Evolutionary conservation across 1,139 yeast species (phyloP).

Genomic region (Kodamaea arcana): DNA sequence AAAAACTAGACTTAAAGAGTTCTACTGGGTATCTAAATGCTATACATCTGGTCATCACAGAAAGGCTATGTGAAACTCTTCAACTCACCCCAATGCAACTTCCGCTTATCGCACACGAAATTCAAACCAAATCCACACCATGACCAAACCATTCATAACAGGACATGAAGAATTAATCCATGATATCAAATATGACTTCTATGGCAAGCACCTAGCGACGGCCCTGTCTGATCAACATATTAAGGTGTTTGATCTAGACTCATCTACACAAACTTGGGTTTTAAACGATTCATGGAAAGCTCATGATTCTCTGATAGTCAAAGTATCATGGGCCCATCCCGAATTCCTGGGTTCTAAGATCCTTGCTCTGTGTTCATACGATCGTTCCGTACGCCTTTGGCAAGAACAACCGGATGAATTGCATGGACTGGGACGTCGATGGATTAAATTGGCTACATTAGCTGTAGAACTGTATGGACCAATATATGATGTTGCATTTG

Average conservation of each 20-base stretch:
- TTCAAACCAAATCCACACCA: neutral
- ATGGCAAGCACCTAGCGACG: conserved; percentile 86
- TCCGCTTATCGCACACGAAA: too few species aligned
- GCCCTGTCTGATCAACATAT: conserved; percentile 91
- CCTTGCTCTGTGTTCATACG: conserved; percentile 85
- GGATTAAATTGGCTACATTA: conserved; percentile 71
- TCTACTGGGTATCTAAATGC: too few species aligned
- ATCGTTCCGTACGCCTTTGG: conserved; percentile 84
- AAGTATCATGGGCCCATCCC: conserved; percentile 90
- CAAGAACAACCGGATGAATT: conserved; percentile 83
- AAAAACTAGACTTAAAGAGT: too few species aligned
- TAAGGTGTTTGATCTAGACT: conserved; percentile 74
- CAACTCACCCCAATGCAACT: too few species aligned
- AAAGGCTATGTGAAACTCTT: too few species aligned
- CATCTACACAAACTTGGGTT: conserved; percentile 60
- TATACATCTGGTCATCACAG: too few species aligned
- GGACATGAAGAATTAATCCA: conserved; percentile 91
- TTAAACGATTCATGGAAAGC: conserved; percentile 90
- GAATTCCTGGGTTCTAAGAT: conserved; percentile 74
- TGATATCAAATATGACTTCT: conserved; percentile 83
- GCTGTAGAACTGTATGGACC: conserved; percentile 84
- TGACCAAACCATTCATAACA: conserved; percentile 64
- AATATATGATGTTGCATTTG: conserved; percentile 81
- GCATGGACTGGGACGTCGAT: conserved; percentile 71
- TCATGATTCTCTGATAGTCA: conserved; percentile 82